phyloP scores from a whole-genome alignment of 2,329 filamentous ascomycete genomes.

The Claviceps purpurea region DNA sequence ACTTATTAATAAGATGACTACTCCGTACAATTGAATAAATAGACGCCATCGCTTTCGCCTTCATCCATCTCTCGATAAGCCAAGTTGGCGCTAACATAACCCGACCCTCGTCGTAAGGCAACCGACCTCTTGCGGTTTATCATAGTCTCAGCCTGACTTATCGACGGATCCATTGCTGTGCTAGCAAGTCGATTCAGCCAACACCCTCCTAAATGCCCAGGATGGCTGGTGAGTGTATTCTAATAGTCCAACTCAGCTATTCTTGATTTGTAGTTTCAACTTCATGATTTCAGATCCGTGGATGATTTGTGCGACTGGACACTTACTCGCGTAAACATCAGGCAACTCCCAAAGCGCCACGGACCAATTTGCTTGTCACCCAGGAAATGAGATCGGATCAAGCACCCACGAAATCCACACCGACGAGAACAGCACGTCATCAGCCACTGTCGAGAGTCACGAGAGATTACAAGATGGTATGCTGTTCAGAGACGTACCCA shows the following conservation, averaged over 20 bases:
- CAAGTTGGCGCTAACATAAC: too few relatives aligned
- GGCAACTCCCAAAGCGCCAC: neutral
- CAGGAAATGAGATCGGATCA: neutral
- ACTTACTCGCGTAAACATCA: neutral
- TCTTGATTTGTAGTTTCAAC: neutral
- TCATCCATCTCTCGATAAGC: too few relatives aligned
- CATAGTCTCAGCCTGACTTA: neutral
- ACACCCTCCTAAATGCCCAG: neutral
- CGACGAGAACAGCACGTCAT: neutral
- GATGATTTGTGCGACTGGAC: neutral
- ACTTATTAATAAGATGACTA: too few relatives aligned
- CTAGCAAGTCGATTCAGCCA: neutral
- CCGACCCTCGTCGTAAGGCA: neutral
- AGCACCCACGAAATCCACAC: neutral
- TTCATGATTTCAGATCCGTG: neutral
- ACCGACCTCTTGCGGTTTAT: neutral
- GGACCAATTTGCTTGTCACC: neutral
- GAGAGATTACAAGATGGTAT: constrained; percentile 38
- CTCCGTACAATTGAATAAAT: too few relatives aligned
- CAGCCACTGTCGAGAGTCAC: constrained; percentile 11
- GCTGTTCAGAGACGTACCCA: constrained; percentile 46
- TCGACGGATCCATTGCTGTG: neutral
- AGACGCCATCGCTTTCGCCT: too few relatives aligned
- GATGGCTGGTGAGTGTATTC: constrained; percentile 5
- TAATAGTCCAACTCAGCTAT: neutral